phyloP scores from a whole-genome alignment of 2,329 filamentous ascomycete genomes.

The Colletotrichum lentis region DNA sequence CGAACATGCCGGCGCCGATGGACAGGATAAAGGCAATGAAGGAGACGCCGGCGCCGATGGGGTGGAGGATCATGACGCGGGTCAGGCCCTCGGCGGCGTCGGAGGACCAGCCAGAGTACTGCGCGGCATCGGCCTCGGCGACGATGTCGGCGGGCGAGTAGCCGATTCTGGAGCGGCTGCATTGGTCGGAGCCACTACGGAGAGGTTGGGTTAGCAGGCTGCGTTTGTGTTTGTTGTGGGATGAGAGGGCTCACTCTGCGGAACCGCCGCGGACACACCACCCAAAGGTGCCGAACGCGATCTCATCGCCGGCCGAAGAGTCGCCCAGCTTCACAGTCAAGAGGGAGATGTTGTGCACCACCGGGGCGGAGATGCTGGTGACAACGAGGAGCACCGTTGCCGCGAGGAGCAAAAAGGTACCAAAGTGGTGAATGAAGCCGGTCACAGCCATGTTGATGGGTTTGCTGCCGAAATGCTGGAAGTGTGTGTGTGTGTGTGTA shows the following conservation, averaged over 20 bases:
- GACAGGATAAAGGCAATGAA: constrained; percentile 68
- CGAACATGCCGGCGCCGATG: constrained; percentile 60
- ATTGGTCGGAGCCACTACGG: constrained; percentile 53
- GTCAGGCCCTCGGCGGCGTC: constrained; percentile 61
- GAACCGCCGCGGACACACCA: constrained; percentile 55
- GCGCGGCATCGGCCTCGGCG: constrained; percentile 46
- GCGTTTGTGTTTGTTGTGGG: neutral
- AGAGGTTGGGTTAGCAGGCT: constrained; percentile 4
- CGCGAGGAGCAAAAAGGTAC: constrained; percentile 64
- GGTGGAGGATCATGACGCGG: constrained; percentile 68
- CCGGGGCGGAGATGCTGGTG: constrained; percentile 66
- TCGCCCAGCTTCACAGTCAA: constrained; percentile 60
- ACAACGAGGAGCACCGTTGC: constrained; percentile 65
- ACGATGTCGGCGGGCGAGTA: constrained; percentile 63
- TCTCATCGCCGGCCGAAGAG: constrained; percentile 45
- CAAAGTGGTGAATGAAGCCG: constrained; percentile 63
- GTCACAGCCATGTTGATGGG: constrained; percentile 56
- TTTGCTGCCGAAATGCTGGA: constrained; percentile 24
- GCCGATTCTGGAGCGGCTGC: constrained; percentile 60
- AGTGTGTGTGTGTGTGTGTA: too few relatives aligned
- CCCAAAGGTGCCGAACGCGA: constrained; percentile 69
- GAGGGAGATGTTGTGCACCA: constrained; percentile 63
- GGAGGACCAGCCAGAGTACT: constrained; percentile 54
- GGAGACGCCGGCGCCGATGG: constrained; percentile 63
- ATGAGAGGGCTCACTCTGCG: constrained; percentile 39